Percentiles rank a stretch among this genome's conserved stretches.
These are phyloP conservation scores for Cylindrotheca fusiformis DNA, from an alignment of 108 stramenopile species.

Conservation along the genomic window DNA sequence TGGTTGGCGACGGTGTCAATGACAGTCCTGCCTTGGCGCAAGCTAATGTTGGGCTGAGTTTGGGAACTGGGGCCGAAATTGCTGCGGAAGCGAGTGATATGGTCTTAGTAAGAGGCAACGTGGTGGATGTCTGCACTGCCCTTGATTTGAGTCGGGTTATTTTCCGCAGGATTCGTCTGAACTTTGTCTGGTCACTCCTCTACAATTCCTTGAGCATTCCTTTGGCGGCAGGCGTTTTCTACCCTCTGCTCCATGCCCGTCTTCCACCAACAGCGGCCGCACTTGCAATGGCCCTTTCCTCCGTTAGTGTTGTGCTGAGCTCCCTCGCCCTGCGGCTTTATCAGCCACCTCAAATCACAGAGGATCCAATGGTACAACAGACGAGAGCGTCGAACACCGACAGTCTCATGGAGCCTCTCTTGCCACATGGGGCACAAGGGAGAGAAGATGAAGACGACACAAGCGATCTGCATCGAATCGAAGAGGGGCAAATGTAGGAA, in stretches of 20 bases:
- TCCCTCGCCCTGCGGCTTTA: slow-evolving; percentile 73
- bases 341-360: slow-evolving; percentile 51
- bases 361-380: no score
- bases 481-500: no score
- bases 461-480: no score
- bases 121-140: slow-evolving; percentile 90
- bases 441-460: no score
- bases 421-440: no score
- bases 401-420: no score
- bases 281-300: slow-evolving; percentile 90
- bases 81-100: slow-evolving; percentile 97
- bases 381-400: no score
- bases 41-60: slow-evolving; percentile 95
- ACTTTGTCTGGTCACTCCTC: slow-evolving; percentile 75
- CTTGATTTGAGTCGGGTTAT: slow-evolving; percentile 87
- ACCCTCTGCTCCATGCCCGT: slow-evolving; percentile 73
- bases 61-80: slow-evolving; percentile 95
- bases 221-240: slow-evolving; percentile 92
- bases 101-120: slow-evolving; percentile 85
- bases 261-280: slow-evolving; percentile 93
- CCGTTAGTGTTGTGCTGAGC: slow-evolving; percentile 83
- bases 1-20: slow-evolving; percentile 99
- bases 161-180: slow-evolving; percentile 77
- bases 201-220: slow-evolving; percentile 97
- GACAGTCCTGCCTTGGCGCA: slow-evolving; percentile 93